Base-by-base conservation (phyloP, 139 green algal species). In the Monoraphidium neglectum region DNA sequence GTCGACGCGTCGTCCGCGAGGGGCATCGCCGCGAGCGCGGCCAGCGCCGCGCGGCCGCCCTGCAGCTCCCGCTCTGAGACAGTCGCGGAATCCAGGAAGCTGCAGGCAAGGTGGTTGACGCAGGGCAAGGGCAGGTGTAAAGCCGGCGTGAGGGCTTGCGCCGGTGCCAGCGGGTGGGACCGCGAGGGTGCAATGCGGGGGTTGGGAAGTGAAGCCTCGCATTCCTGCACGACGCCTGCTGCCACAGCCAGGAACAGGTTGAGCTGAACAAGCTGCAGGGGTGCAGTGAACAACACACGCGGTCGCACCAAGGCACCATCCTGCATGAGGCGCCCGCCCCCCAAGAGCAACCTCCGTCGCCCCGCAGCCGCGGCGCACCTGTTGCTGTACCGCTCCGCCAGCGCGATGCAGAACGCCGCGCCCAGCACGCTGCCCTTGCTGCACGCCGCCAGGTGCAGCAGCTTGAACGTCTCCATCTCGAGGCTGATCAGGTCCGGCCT, bases 401-500 rank as follows among this genome's bases (percentile, higher is more conserved):
- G 75, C 30, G 81, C 88, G 8, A 94, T 91, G 69, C 82, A 88
- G 72, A 90, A 83, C 3, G 87, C 85, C 0, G 84, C 79, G 3
- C 83, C 88, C 16, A 70, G 72, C 13, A 93, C 84, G 72, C 70
- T 76, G 82, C 82, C 80, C 15, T 75, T 74, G 59, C 76, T 87
- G 75, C 84, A 91, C 0, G 86, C 63, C 3, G 90, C 90, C 47
- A 95, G 77, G 75, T 95, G 87, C 56, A 93, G 79, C 70, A 95
- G 77, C 37, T 93, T 87, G 57, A 94, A 94, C 0, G 90, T 94
- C 78, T 95, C 91, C 91, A 95, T 95, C 79, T 95, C 91, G n/a
- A 95, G 74, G 23, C 33, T 86, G 30, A 79, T 73, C 53, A 84
- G 40, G 38, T 84, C 40, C 30, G 81, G 78, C 63, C 90, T 54